A percentile compares a stretch with the other conserved stretches of the same genome.
Evolutionary conservation across 2,329 filamentous ascomycete genomes (phyloP).

Genomic region (Cladorrhinum sp.): DNA sequence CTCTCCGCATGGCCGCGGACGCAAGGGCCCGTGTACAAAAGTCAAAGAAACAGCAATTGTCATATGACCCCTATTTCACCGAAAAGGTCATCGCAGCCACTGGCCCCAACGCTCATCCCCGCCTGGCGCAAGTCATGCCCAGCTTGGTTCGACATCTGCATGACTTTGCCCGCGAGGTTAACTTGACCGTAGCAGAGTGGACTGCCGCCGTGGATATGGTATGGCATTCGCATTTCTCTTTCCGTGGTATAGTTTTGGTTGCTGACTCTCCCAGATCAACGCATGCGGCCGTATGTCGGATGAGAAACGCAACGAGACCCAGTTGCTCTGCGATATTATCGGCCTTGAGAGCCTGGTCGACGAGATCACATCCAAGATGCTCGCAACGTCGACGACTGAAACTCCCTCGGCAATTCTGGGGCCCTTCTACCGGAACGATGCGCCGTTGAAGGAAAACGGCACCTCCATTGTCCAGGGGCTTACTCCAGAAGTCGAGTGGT

Average conservation of each 20-base stretch:
- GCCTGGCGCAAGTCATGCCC: constrained; percentile 56
- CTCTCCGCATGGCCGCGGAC: constrained; percentile 2
- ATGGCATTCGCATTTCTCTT: constrained; percentile 20
- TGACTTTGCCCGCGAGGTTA: constrained; percentile 65
- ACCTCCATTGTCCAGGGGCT: constrained; percentile 48
- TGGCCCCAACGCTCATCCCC: constrained; percentile 58
- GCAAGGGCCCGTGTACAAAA: constrained; percentile 6
- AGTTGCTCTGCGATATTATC: constrained; percentile 64
- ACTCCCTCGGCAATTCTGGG: constrained; percentile 67
- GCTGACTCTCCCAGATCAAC: constrained; percentile 47
- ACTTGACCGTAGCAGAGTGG: constrained; percentile 66
- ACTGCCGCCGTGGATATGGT: constrained; percentile 59
- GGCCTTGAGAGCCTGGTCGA: constrained; percentile 65
- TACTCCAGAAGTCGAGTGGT: constrained; percentile 28
- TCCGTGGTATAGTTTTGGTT: background rate
- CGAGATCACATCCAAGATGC: constrained; percentile 59
- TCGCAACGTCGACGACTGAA: constrained; percentile 35
- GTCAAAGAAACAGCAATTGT: constrained; percentile 15
- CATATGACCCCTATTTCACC: constrained; percentile 50
- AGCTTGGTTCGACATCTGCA: constrained; percentile 62
- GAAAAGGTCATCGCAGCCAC: constrained; percentile 61
- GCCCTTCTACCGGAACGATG: constrained; percentile 66
- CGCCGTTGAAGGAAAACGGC: constrained; percentile 56
- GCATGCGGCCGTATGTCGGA: constrained; percentile 62
- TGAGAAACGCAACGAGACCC: constrained; percentile 63